Evolutionary conservation across 345 rosid species (phyloP).

Genomic region (Gossypium raimondii): DNA sequence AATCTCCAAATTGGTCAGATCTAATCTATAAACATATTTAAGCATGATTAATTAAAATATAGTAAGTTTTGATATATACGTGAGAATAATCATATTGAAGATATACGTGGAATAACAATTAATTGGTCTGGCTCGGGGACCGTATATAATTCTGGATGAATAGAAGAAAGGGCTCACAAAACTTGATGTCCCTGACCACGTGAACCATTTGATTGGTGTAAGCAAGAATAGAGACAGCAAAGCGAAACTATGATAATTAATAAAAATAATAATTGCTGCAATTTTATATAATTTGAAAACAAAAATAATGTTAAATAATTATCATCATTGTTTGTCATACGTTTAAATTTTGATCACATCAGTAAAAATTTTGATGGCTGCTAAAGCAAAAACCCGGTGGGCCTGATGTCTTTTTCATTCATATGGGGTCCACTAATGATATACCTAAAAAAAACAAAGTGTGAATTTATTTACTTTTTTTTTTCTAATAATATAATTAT

Average conservation of each 20-base stretch:
- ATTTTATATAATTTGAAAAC: background rate
- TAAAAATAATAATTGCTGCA: background rate
- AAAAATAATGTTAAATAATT: no score
- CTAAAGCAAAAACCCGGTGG: background rate
- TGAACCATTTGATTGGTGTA: conserved; percentile 18
- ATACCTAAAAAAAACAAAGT: background rate
- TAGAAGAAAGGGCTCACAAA: background rate
- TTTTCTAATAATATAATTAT: background rate
- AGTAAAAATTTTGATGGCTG: background rate
- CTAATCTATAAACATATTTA: no score
- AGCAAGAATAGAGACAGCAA: conserved; percentile 1
- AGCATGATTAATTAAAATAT: background rate
- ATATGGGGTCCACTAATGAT: conserved; percentile 35
- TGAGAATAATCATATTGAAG: no score
- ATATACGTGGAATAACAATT: background rate
- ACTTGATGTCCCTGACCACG: conserved; percentile 13
- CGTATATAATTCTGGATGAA: background rate
- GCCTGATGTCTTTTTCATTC: background rate
- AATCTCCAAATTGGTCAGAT: no score
- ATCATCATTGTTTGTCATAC: background rate
- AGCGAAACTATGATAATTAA: background rate
- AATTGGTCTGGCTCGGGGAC: conserved; percentile 4
- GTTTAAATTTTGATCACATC: conserved; percentile 5
- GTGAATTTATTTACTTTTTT: background rate
- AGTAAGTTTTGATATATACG: background rate